Conservation (phyloP, 2,329 filamentous ascomycete genomes). For the Shiraia sp. region DNA sequence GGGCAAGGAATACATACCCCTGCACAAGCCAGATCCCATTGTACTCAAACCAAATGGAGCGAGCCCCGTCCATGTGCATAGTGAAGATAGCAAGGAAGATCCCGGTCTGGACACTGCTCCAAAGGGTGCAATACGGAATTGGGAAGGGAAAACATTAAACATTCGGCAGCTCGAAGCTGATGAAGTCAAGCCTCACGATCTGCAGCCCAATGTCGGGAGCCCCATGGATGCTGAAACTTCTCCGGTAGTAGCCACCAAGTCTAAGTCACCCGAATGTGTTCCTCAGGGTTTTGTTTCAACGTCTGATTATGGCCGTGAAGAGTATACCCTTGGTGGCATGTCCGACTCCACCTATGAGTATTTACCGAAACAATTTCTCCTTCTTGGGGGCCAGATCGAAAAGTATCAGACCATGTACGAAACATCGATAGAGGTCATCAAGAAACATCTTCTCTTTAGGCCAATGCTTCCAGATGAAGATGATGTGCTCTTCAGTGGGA, state of each 20-base stretch:
- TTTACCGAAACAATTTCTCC: conserved; percentile 53
- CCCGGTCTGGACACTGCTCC: conserved; percentile 9
- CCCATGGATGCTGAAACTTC: conserved; percentile 7
- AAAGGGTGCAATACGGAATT: conserved; percentile 25
- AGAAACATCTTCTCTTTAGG: conserved; percentile 53
- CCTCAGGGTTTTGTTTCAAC: conserved; percentile 60
- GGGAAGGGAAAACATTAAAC: conserved; percentile 19
- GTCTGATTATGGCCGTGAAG: conserved; percentile 51
- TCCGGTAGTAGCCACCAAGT: conserved; percentile 10
- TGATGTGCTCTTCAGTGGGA: conserved; percentile 50
- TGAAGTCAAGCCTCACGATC: conserved; percentile 10
- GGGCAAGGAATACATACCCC: conserved; percentile 39
- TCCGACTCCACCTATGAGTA: conserved; percentile 50
- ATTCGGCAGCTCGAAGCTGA: conserved; percentile 33
- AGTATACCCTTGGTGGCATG: conserved; percentile 46
- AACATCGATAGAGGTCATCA: conserved; percentile 49
- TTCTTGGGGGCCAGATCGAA: conserved; percentile 52
- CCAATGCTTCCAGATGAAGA: conserved; percentile 54
- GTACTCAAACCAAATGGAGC: conserved; percentile 23
- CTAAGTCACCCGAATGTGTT: conserved; percentile 33
- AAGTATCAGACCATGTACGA: conserved; percentile 63
- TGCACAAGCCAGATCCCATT: conserved; percentile 35
- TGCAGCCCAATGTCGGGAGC: conserved; percentile 5
- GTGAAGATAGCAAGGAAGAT: conserved; percentile 6
- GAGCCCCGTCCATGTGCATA: conserved; percentile 18